Evolutionary conservation across 2,329 filamentous ascomycete genomes (phyloP).

Genomic region (Teratosphaeria nubilosa): DNA sequence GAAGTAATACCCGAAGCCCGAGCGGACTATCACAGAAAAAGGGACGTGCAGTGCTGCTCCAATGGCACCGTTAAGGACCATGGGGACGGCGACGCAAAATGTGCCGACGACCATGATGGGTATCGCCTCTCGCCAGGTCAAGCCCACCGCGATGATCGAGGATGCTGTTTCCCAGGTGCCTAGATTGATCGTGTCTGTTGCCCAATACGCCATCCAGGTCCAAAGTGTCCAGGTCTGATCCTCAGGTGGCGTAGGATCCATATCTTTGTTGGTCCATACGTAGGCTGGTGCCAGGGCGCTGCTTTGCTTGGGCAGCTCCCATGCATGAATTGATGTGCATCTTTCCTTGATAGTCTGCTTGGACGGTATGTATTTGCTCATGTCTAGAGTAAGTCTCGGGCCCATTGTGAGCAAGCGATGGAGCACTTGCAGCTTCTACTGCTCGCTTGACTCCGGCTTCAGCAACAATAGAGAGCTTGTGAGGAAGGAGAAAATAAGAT

Average conservation of each 20-base stretch:
- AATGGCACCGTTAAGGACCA: conserved; percentile 32
- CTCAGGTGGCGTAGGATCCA: conserved; percentile 23
- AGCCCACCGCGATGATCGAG: conserved; percentile 40
- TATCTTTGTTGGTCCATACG: conserved; percentile 27
- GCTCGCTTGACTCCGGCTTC: background rate
- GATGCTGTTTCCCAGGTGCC: conserved; percentile 30
- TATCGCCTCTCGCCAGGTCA: conserved; percentile 47
- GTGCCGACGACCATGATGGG: conserved; percentile 42
- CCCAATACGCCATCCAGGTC: conserved; percentile 34
- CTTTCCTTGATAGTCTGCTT: conserved; percentile 29
- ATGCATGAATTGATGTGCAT: conserved; percentile 33
- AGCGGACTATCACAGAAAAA: conserved; percentile 27
- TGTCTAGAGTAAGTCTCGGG: conserved; percentile 1
- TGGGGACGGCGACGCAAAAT: conserved; percentile 41
- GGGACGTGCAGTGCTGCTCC: conserved; percentile 40
- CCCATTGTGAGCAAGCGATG: conserved; percentile 1
- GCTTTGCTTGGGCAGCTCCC: conserved; percentile 41
- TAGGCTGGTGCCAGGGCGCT: conserved; percentile 37
- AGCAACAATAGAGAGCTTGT: background rate
- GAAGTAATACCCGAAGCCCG: conserved; percentile 13
- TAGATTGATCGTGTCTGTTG: conserved; percentile 31
- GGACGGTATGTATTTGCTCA: conserved; percentile 26
- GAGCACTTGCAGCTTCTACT: background rate
- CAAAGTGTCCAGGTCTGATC: conserved; percentile 25
- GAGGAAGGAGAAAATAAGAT: background rate